Evolutionary conservation across 78 protist genomes (phyloP).

Genomic region (Dictyostelium capitatum): DNA sequence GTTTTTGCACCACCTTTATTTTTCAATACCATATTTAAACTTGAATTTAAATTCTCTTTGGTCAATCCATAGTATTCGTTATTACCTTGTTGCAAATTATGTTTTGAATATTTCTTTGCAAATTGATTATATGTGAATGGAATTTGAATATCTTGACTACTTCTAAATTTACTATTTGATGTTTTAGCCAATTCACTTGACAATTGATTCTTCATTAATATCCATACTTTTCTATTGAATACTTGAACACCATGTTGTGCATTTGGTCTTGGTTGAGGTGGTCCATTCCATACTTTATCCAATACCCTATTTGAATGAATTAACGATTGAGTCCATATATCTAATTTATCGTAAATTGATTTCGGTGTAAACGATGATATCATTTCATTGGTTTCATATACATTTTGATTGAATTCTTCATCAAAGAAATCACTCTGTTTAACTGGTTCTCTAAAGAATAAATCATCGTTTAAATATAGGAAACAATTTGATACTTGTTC

Average conservation of each 20-base stretch:
- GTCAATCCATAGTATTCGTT: not conserved
- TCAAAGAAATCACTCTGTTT: constrained; percentile 2
- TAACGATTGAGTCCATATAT: not conserved
- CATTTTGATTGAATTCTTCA: not conserved
- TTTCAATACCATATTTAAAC: not conserved
- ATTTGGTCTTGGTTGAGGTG: not conserved
- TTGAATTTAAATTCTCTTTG: not conserved
- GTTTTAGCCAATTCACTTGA: not conserved
- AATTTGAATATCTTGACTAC: not conserved
- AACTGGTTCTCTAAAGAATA: constrained; percentile 3
- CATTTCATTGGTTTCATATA: not conserved
- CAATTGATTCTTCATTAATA: not conserved
- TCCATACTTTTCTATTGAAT: not conserved
- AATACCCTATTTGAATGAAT: not conserved
- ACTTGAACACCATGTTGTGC: constrained; percentile 36
- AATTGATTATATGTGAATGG: constrained; percentile 20
- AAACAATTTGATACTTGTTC: constrained; percentile 52
- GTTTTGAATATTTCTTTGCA: constrained; percentile 6
- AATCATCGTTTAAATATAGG: constrained; percentile 54
- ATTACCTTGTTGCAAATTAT: not conserved
- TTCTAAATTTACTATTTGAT: not conserved
- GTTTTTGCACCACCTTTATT: constrained; percentile 10
- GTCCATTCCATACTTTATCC: not conserved
- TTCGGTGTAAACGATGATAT: not conserved
- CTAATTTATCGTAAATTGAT: not conserved